Percentiles rank a stretch among this genome's conserved stretches.
phyloP scores from a whole-genome alignment of 192 early-diverging fungal genomes.

The Coemansia brasiliensis region DNA sequence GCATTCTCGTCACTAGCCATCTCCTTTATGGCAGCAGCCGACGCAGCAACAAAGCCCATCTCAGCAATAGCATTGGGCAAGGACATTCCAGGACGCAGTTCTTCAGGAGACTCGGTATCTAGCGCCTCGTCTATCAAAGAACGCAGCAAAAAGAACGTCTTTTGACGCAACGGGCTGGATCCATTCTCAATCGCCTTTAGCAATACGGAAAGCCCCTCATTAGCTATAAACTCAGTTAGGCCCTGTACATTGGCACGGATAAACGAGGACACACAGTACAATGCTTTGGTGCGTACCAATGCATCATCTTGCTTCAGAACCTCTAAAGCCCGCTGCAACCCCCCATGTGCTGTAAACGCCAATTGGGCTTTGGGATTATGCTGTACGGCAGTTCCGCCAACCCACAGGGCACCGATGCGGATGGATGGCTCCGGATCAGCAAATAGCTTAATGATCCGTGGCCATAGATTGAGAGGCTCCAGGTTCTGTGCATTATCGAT shows the following conservation, averaged over 20 bases:
- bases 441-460: slow-evolving; percentile 60
- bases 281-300: slow-evolving; percentile 64
- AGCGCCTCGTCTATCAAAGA: slow-evolving; percentile 63
- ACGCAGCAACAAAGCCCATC: slow-evolving; percentile 49
- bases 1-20: slow-evolving; percentile 38
- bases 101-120: slow-evolving; percentile 33
- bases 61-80: slow-evolving; percentile 49
- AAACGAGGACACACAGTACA: slow-evolving; percentile 69
- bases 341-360: slow-evolving; percentile 58
- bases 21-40: slow-evolving; percentile 52
- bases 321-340: slow-evolving; percentile 49
- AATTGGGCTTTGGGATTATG: slow-evolving; percentile 87
- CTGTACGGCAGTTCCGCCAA: slow-evolving; percentile 90
- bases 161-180: slow-evolving; percentile 22
- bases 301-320: slow-evolving; percentile 42
- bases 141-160: slow-evolving; percentile 65
- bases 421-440: slow-evolving; percentile 57
- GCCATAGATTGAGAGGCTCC: slow-evolving; percentile 87
- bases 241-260: slow-evolving; percentile 62
- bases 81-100: slow-evolving; percentile 29
- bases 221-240: slow-evolving; percentile 58
- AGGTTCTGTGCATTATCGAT: slow-evolving; percentile 92
- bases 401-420: slow-evolving; percentile 79
- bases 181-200: slow-evolving; percentile 48
- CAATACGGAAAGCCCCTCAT: slow-evolving; percentile 49